Base-by-base conservation (phyloP, 2,329 filamentous ascomycete genomes). In the Diplocarpon mali region DNA sequence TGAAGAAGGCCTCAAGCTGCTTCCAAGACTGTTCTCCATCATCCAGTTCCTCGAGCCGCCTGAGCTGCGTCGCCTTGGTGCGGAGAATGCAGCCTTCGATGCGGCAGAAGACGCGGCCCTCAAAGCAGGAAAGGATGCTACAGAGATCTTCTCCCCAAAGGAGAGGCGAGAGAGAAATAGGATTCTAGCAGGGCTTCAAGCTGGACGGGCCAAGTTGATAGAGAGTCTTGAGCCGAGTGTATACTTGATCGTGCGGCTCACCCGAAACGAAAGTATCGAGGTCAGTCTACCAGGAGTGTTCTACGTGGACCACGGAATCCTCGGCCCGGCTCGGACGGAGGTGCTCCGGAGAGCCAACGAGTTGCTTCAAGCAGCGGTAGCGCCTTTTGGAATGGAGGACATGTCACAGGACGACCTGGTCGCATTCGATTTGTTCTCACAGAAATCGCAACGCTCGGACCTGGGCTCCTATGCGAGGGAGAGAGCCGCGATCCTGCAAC, bases 241-340 rank as follows among this genome's bases (percentile, higher is more conserved):
- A 7, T 47, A 46, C 17, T 44, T 52, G 12, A 44, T 49, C 6
- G 11, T 46, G 6, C 16, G 37, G n/a, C 37, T n/a, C 15, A 30
- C 35, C 2, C 14, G 13, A 17, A 8, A 31, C 2, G 40, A 30
- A 11, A 14, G 20, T 13, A 10, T 35, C 12, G 39, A 39, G 14
- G 14, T 28, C 27, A 27, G 45, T 12, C 40, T 46, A 15, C 42
- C 47, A 2, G 50, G 50, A 15, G 40, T 49, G 1, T 45, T 48
- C 32, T 49, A 48, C 27, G 34, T 52, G 20, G 38, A 42, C 7
- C 45, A 49, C 45, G 47, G 44, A 12, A 20, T 46, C 4, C 35
- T 44, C 17, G 31, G 30, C 12, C 5, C 29, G 5, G 20, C 27
- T 8, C 47, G 40, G 5, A 27, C 31, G 7, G 16, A 35, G 1